Conservation (phyloP, 805 yeast genomes). For the Myxozyma geophila region DNA sequence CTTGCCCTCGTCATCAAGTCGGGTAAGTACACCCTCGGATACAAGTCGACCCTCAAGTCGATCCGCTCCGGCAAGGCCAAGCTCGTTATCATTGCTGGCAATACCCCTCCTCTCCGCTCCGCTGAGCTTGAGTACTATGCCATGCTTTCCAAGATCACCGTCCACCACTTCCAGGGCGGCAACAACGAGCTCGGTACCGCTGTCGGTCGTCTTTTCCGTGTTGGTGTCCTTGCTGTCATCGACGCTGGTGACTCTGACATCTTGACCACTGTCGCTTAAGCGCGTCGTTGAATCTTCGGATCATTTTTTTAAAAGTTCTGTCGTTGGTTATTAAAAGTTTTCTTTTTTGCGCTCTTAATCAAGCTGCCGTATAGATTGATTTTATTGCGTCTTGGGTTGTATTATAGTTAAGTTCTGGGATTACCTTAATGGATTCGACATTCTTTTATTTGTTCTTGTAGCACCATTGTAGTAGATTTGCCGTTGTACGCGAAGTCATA, state of each 20-base stretch:
- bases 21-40: conserved; percentile 99
- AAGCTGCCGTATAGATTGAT: not conserved
- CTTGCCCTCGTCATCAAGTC: conserved; percentile 98
- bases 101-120: conserved; percentile 99
- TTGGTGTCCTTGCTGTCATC: conserved; percentile 92
- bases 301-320: conserved; percentile 2
- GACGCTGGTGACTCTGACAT: conserved; percentile 99
- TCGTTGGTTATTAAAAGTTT: conserved; percentile 15
- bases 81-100: conserved; percentile 96
- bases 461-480: too few relatives aligned
- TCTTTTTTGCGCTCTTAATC: not conserved
- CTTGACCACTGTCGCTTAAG: conserved; percentile 52
- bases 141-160: conserved; percentile 96
- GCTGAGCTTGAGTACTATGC: conserved; percentile 99
- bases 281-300: not conserved
- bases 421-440: conserved; percentile 3
- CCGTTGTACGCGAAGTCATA: too few relatives aligned
- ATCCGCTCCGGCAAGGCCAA: conserved; percentile 99
- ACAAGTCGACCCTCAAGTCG: conserved; percentile 98
- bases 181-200: conserved; percentile 61
- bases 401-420: conserved; percentile 2
- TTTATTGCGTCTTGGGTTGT: not conserved
- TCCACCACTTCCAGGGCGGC: conserved; percentile 77
- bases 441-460: not conserved
- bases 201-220: conserved; percentile 99